A percentile compares a stretch with the other conserved stretches of the same genome.
Evolutionary conservation across 2,329 filamentous ascomycete species (phyloP).

Genomic region (Pyricularia grisea): DNA sequence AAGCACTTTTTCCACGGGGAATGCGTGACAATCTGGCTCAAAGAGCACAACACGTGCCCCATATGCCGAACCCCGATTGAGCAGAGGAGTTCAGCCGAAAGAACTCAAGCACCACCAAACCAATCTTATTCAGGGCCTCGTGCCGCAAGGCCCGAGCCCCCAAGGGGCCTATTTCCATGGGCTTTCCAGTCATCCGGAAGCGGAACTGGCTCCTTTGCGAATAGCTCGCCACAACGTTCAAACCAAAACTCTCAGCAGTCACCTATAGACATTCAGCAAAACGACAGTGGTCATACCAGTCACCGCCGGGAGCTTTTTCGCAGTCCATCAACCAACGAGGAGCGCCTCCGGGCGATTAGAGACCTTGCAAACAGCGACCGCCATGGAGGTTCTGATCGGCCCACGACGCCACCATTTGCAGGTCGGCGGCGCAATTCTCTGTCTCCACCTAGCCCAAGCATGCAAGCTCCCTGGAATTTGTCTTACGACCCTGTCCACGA

Average conservation of each 20-base stretch:
- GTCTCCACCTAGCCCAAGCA: conserved; percentile 5
- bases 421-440: conserved; percentile 10
- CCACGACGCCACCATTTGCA: conserved; percentile 1
- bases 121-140: not conserved
- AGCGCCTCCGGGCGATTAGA: not conserved
- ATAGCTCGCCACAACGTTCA: not conserved
- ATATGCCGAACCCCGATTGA: conserved; percentile 59
- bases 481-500: not conserved
- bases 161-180: not conserved
- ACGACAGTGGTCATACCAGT: not conserved
- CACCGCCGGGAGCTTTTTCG: not conserved
- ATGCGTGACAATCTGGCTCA: conserved; percentile 77
- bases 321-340: not conserved
- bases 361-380: not conserved
- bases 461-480: not conserved
- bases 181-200: not conserved
- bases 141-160: not conserved
- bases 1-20: conserved; percentile 87
- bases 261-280: not conserved
- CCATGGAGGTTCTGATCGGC: not conserved
- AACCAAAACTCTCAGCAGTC: not conserved
- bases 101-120: conserved; percentile 5
- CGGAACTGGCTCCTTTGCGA: not conserved
- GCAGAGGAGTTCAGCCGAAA: conserved; percentile 14
- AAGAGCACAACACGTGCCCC: conserved; percentile 87